Evolutionary conservation across 148 eudicot genomes (phyloP).

Genomic region (Mesembryanthemum crystallinum): DNA sequence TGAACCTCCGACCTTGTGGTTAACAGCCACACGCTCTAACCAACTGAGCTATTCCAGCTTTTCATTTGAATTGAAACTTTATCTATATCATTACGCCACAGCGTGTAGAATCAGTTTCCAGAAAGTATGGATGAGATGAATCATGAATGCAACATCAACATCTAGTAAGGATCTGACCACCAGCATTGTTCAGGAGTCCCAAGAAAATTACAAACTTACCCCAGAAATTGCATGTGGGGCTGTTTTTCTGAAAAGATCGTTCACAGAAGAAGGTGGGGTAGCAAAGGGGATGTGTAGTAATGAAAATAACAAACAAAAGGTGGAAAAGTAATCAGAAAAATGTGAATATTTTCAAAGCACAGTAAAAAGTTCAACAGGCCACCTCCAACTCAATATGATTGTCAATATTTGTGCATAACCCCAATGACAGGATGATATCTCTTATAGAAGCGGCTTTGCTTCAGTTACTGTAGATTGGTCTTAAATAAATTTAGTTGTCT

Average conservation of each 20-base stretch:
- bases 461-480: neutral
- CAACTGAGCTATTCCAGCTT: slow-evolving; percentile 53
- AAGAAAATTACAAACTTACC: neutral
- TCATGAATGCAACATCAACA: neutral
- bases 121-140: too few relatives aligned
- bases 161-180: neutral
- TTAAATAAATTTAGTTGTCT: slow-evolving; percentile 4
- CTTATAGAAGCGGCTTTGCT: neutral
- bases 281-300: neutral
- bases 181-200: neutral
- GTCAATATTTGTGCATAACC: neutral
- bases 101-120: too few relatives aligned
- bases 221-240: neutral
- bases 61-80: too few relatives aligned
- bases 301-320: neutral
- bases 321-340: neutral
- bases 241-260: neutral
- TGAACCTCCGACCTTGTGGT: slow-evolving; percentile 49
- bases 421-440: neutral
- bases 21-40: slow-evolving; percentile 64
- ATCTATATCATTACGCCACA: too few relatives aligned
- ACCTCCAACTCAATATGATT: neutral
- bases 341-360: neutral
- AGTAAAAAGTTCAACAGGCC: neutral
- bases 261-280: neutral